Evolutionary conservation across 2,329 filamentous ascomycete genomes (phyloP).

Genomic region (Stromatinia cepivora): DNA sequence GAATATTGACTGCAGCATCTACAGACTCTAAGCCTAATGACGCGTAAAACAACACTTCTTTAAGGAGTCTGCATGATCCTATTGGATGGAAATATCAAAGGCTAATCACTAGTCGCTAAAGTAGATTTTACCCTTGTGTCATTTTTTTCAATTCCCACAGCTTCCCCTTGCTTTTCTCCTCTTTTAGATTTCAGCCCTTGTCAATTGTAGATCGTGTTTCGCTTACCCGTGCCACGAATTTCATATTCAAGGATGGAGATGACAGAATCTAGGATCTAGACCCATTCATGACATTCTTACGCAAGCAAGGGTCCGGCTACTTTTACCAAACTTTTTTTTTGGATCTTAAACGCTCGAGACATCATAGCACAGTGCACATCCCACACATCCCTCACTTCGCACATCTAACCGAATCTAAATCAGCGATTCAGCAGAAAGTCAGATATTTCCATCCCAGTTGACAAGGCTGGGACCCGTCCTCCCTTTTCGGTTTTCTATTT

Average conservation of each 20-base stretch:
- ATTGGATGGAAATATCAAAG: not conserved
- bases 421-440: slow-evolving; percentile 8
- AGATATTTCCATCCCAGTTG: slow-evolving; percentile 10
- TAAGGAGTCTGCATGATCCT: not conserved
- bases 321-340: slow-evolving; percentile 1
- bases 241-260: slow-evolving; percentile 14
- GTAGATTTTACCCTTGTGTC: slow-evolving; percentile 15
- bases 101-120: not conserved
- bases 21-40: slow-evolving; percentile 19
- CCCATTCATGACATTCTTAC: not conserved
- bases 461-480: slow-evolving; percentile 24
- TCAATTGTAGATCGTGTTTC: slow-evolving; percentile 22
- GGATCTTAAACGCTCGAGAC: slow-evolving; percentile 9
- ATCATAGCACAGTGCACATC: slow-evolving; percentile 15
- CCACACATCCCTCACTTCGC: slow-evolving; percentile 4
- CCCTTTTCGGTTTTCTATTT: slow-evolving; percentile 12
- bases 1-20: slow-evolving; percentile 1
- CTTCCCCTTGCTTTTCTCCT: slow-evolving; percentile 17
- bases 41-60: slow-evolving; percentile 14
- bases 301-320: slow-evolving; percentile 13
- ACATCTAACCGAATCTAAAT: not conserved
- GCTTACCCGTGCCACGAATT: slow-evolving; percentile 19
- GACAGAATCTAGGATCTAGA: slow-evolving; percentile 18
- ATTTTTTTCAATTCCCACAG: not conserved
- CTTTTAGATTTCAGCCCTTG: slow-evolving; percentile 17